Conservation (phyloP, 257 asterid genomes). For the Gynochthodes officinalis region DNA sequence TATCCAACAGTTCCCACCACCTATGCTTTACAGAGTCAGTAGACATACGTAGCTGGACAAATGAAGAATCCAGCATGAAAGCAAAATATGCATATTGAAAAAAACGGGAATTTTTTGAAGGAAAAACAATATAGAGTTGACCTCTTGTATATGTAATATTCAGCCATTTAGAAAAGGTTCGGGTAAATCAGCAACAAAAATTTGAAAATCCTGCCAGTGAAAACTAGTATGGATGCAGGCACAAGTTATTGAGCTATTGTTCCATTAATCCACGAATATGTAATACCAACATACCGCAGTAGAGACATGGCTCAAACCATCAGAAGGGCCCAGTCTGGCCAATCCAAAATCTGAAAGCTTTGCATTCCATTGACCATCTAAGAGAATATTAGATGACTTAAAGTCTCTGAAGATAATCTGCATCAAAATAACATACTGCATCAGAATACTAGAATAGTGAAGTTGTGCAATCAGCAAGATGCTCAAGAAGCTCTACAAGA, state of each 20-base stretch:
- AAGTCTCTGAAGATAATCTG: conserved; percentile 92
- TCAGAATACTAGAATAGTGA: not conserved
- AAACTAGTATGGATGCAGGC: not conserved
- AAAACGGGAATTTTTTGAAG: not conserved
- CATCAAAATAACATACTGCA: conserved; percentile 14
- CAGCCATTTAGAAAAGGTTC: not conserved
- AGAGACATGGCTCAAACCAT: conserved; percentile 79
- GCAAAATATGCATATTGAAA: not conserved
- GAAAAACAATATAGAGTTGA: not conserved
- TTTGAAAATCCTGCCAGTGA: not conserved
- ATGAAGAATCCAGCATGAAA: not conserved
- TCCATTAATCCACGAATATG: not conserved
- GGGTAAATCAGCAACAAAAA: too few species aligned
- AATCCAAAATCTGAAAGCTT: conserved; percentile 90
- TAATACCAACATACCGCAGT: conserved; percentile 54
- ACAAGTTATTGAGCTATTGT: not conserved
- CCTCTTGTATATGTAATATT: not conserved
- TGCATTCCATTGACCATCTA: conserved; percentile 82
- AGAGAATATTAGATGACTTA: conserved; percentile 84
- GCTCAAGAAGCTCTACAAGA: not conserved
- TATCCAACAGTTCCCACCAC: conserved; percentile 94
- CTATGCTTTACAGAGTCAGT: conserved; percentile 27
- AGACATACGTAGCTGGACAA: not conserved
- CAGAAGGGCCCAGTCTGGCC: conserved; percentile 81
- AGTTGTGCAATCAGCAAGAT: not conserved